Evolutionary conservation across 768 basidiomycete species (phyloP), one percentile per base, ranked within the genome.

Genomic region (Boletus coccyginus): DNA sequence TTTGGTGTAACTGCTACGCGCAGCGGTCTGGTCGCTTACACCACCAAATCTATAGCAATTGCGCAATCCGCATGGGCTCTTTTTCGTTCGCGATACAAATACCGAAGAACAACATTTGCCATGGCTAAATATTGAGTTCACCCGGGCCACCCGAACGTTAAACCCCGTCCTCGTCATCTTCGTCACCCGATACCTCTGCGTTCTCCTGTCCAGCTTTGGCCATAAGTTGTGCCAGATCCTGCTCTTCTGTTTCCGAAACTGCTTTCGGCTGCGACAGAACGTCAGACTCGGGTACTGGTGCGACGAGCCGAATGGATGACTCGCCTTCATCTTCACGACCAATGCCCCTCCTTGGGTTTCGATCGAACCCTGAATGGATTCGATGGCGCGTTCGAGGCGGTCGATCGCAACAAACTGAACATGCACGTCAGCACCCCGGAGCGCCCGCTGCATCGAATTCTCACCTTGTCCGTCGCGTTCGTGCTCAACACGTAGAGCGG

Each of bases 141-240:
- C 27, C 27, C 21, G 21, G 21, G 21, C 21, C 21, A 21, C 3
- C 27, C 27, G 27, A 27, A 27, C 6, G 27, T 52, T 69, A 70
- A 24, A 56, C 9, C 6, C 61, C 78, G 13, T 83, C 88, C 7
- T 92, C 89, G 1, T 90, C 94, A 46, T 89, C 87, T 62, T 96
- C 94, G 70, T 98, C 94, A 52, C 95, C 96, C 14, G 92, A 94
- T 1, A 98, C 92, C 68, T 99, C 95, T 6, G 87, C 92, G 70
- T 99, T 99, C 75, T 97, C 96, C 69, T 85, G 81, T 56, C 89
- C 89, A 19, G 89, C 94, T 72, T 93, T 91, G 39, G 90, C 92
- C 96, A 99, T 98, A 65, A 97, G 88, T 61, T 94, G 90, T 1
- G 94, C 95, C 60, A 99, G 83, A 70, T 98, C 97, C 62, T 94